These are phyloP conservation scores for Neonectria ditissima DNA, from an alignment of 2,329 filamentous ascomycete species.

Conservation along the genomic window DNA sequence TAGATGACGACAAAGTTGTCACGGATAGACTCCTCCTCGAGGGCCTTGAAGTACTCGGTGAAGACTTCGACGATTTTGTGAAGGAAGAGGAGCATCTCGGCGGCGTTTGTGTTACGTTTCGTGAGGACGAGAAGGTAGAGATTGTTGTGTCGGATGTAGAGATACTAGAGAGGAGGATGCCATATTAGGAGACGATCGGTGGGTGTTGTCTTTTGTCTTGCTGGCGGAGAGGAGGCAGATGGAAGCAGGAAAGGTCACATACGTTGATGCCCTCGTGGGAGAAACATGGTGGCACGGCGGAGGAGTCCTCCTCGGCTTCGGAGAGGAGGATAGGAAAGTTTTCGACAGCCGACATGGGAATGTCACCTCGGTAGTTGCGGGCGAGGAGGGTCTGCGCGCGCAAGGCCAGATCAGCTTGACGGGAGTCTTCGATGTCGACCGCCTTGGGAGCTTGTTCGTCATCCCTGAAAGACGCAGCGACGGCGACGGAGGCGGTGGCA, in stretches of 20 bases:
- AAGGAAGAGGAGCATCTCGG: conserved; percentile 97
- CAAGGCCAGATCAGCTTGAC: conserved; percentile 40
- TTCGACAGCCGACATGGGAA: conserved; percentile 99
- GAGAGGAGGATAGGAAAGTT: conserved; percentile 96
- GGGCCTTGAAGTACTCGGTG: conserved; percentile 99
- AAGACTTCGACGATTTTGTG: conserved; percentile 99
- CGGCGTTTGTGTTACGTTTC: conserved; percentile 98
- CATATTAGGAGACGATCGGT: conserved; percentile 28
- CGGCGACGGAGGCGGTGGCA: conserved; percentile 11
- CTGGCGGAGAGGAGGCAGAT: conserved; percentile 23
- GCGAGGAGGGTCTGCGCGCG: conserved; percentile 87
- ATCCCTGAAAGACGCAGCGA: conserved; percentile 1
- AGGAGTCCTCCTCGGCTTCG: conserved; percentile 99
- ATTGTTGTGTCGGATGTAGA: conserved; percentile 99
- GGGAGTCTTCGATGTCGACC: conserved; percentile 11
- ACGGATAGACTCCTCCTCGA: conserved; percentile 98
- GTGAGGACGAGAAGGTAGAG: conserved; percentile 97
- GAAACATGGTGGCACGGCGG: conserved; percentile 96
- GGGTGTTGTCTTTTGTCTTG: not conserved
- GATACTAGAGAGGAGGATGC: conserved; percentile 71
- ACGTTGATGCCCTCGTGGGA: conserved; percentile 99
- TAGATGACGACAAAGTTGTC: conserved; percentile 99
- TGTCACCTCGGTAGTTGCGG: conserved; percentile 97
- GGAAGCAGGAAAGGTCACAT: conserved; percentile 51
- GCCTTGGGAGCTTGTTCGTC: not conserved